Evolutionary conservation across 2,329 filamentous ascomycete genomes (phyloP).

Genomic region (Trichoderma semiorbis): DNA sequence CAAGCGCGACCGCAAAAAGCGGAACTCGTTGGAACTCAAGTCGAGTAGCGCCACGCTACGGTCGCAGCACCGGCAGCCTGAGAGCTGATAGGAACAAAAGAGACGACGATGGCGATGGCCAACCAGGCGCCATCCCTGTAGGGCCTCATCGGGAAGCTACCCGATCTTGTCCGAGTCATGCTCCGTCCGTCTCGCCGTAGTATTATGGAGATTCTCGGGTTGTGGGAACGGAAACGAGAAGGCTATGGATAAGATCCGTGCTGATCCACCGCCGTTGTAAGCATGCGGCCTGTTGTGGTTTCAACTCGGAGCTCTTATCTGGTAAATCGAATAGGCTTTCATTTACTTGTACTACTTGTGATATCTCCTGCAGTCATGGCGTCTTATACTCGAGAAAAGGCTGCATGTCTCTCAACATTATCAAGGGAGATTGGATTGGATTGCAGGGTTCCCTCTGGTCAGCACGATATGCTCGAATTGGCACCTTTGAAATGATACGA

Average conservation of each 20-base stretch:
- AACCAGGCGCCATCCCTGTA: background rate
- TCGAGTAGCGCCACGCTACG: constrained; percentile 7
- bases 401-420: background rate
- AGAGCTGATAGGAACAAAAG: background rate
- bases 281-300: background rate
- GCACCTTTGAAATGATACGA: background rate
- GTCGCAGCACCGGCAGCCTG: background rate
- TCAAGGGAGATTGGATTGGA: background rate
- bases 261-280: background rate
- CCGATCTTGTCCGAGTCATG: constrained; percentile 11
- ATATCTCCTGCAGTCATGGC: background rate
- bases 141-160: constrained; percentile 9
- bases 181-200: constrained; percentile 5
- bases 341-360: background rate
- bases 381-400: background rate
- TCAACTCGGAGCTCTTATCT: background rate
- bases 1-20: constrained; percentile 15
- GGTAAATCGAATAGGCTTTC: background rate
- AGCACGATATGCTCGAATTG: background rate
- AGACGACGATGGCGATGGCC: background rate
- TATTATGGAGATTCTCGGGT: background rate
- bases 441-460: background rate
- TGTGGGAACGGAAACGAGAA: background rate
- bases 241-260: constrained; percentile 1
- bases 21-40: background rate